Evolutionary conservation across 495 filamentous ascomycete genomes (phyloP).

Genomic region (Halenospora varia): DNA sequence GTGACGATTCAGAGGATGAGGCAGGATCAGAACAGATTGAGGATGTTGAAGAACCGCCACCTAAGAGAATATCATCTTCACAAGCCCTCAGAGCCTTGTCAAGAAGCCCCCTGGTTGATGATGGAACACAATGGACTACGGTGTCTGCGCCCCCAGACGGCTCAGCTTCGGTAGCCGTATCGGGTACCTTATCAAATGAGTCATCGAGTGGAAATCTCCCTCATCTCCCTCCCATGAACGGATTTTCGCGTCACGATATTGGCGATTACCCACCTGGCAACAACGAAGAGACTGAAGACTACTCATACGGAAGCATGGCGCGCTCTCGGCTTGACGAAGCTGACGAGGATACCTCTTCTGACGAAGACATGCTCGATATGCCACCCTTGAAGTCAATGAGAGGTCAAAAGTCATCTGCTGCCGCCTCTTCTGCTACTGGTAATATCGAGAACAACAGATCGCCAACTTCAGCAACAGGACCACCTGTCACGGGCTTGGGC

Average conservation of each 20-base stretch:
- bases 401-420: conserved; percentile 15
- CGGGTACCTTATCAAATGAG: not conserved
- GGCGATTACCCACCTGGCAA: not conserved
- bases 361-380: conserved; percentile 29
- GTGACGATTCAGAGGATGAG: conserved; percentile 15
- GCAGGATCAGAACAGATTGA: conserved; percentile 19
- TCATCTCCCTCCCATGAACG: not conserved
- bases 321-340: not conserved
- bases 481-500: not conserved
- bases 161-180: conserved; percentile 16
- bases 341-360: conserved; percentile 17
- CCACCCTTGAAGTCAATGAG: conserved; percentile 25
- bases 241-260: not conserved
- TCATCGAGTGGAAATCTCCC: conserved; percentile 2
- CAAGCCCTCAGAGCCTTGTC: conserved; percentile 27
- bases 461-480: not conserved
- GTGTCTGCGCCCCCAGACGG: conserved; percentile 25
- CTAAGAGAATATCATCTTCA: conserved; percentile 24
- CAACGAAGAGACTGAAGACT: not conserved
- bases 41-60: conserved; percentile 22
- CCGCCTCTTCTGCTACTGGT: not conserved
- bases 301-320: not conserved
- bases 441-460: conserved; percentile 1
- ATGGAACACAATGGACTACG: conserved; percentile 29
- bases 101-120: conserved; percentile 23